Percentiles rank a stretch among this genome's conserved stretches.
Conservation (phyloP, 2,329 filamentous ascomycete genomes). For the Corynespora cassiicola region DNA sequence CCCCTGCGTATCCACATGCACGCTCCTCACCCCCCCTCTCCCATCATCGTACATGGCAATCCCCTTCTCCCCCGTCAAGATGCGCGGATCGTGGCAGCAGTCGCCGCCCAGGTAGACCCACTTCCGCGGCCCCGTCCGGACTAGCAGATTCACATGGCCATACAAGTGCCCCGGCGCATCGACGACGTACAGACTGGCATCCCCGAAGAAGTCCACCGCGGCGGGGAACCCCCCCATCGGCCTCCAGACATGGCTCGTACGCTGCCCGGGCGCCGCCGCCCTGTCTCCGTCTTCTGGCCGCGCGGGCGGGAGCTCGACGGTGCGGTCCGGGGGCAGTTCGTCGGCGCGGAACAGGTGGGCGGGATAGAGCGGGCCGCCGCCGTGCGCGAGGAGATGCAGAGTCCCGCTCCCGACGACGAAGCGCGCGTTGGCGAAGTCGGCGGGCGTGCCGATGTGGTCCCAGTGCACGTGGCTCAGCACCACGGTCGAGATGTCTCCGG, state of each 20-base stretch:
- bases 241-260: conserved; percentile 45
- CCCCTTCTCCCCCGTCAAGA: conserved; percentile 59
- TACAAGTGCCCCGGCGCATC: conserved; percentile 60
- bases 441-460: conserved; percentile 64
- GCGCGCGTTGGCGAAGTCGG: conserved; percentile 55
- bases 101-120: conserved; percentile 62
- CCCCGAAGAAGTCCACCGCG: conserved; percentile 55
- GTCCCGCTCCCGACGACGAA: conserved; percentile 58
- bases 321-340: conserved; percentile 49
- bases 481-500: conserved; percentile 47
- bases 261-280: conserved; percentile 13
- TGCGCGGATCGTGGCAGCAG: conserved; percentile 59
- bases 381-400: conserved; percentile 31
- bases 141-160: conserved; percentile 60
- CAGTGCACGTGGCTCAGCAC: conserved; percentile 64
- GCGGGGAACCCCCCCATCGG: conserved; percentile 53
- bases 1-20: conserved; percentile 57
- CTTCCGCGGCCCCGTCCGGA: conserved; percentile 43
- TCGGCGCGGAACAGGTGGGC: conserved; percentile 52
- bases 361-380: conserved; percentile 47
- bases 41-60: conserved; percentile 60
- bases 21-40: conserved; percentile 53
- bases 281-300: conserved; percentile 24
- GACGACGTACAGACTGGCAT: conserved; percentile 56
- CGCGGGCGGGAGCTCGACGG: conserved; percentile 51